Base-by-base conservation (phyloP, 768 basidiomycete genomes). In the Rhodosporidiobolus sp. region DNA sequence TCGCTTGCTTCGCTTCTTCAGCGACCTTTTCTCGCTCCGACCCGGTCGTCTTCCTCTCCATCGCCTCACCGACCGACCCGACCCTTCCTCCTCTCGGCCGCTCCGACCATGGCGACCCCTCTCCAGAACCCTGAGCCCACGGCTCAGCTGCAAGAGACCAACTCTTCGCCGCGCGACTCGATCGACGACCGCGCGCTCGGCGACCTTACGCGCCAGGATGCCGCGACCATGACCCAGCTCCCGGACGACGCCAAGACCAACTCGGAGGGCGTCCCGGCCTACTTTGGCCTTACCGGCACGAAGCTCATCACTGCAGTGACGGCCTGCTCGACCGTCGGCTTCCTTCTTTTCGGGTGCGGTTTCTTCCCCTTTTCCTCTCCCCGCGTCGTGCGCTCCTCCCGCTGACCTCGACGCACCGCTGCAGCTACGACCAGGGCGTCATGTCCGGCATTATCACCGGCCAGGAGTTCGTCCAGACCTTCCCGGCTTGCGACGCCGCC, bases 371-470 rank as follows among this genome's bases (percentile, higher is more conserved):
- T 30, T 12, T 30, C 4, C 5, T 26, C 30, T 26, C 54, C 17
- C 54, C 26, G 46, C 5, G 17, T n/a, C 22, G 22, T 10, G 26
- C 45, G n/a, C 9, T 34, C 35, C 6, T 24, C 34, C 35, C 4
- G 24, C 50, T 26, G 9, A 10, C 12, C 56, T 12, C 24, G 9
- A 24, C 86, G n/a, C 87, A 88, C 70, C n/a, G n/a, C n/a, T n/a
- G n/a, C n/a, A 88, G 88, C 83, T 88, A 88, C 80, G 88, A 88
- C 76, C 88, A 88, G 77, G 88, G 87, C 54, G 88, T 88, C 45
- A 87, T 89, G 87, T 86, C 85, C n/a, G 86, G 87, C 26, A 81
- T 88, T 30, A 80, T 89, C 60, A 87, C 85, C 8, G 63, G 45
- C 24, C 28, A 26, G 16, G 54, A 75, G 55, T 75, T 75, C 69